Conservation (phyloP, 164 flowering plant species). For the Cinnamomum micranthum region DNA sequence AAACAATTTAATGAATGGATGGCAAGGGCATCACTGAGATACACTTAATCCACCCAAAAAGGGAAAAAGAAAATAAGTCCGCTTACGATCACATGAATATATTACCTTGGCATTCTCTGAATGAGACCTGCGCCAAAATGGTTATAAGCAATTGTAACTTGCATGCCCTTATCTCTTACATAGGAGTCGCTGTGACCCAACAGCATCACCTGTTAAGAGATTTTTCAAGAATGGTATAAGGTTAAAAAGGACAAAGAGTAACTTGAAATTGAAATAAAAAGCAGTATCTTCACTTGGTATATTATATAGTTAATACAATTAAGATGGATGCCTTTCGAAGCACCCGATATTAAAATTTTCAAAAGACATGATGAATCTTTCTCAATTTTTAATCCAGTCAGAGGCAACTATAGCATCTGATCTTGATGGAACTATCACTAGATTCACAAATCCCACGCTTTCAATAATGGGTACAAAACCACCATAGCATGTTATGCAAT, state of each 20-base stretch:
- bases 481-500: neutral
- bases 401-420: neutral
- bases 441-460: neutral
- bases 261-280: no score
- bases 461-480: no score
- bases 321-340: no score
- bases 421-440: neutral
- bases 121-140: slow-evolving; percentile 94
- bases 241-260: no score
- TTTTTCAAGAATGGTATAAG: no score
- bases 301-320: no score
- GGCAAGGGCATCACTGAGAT: neutral
- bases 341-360: no score
- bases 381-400: neutral
- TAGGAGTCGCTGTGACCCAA: slow-evolving; percentile 94
- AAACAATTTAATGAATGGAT: neutral
- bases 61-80: neutral
- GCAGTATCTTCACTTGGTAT: no score
- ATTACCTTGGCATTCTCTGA: slow-evolving; percentile 98
- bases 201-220: slow-evolving; percentile 65
- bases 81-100: no score
- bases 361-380: neutral
- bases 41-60: no score
- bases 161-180: slow-evolving; percentile 78
- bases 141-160: slow-evolving; percentile 94